Percentiles rank a stretch among this genome's conserved stretches.
Conservation (phyloP, 805 yeast species). For the Dipodascus geniculatus region DNA sequence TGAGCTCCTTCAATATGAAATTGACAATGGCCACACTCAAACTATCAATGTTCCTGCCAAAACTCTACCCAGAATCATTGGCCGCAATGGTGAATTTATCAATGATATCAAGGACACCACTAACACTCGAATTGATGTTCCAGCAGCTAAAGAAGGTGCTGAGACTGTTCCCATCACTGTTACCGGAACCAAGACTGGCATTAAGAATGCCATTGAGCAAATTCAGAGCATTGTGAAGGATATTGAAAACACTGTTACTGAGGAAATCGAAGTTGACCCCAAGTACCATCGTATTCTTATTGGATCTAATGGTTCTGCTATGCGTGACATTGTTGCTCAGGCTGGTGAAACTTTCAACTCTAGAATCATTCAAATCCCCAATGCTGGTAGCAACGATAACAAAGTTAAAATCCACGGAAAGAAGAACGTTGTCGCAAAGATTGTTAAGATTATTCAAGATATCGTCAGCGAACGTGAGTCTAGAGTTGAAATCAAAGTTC, state of each 20-base stretch:
- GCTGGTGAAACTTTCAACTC: constrained; percentile 39
- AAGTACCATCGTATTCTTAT: constrained; percentile 64
- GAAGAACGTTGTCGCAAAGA: constrained; percentile 55
- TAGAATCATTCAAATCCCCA: constrained; percentile 58
- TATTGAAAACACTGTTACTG: constrained; percentile 47
- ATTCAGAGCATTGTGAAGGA: constrained; percentile 55
- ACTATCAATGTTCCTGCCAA: constrained; percentile 55
- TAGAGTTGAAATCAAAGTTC: constrained; percentile 16
- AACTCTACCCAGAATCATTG: constrained; percentile 79
- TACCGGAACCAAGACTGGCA: constrained; percentile 66
- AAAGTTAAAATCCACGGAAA: constrained; percentile 64
- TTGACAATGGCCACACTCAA: constrained; percentile 65
- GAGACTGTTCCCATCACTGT: constrained; percentile 53
- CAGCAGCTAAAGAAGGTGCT: constrained; percentile 35
- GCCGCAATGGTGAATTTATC: constrained; percentile 76
- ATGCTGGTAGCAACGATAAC: constrained; percentile 38
- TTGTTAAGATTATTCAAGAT: constrained; percentile 47
- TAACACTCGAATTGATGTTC: constrained; percentile 36
- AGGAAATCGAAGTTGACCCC: constrained; percentile 54
- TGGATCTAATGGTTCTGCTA: constrained; percentile 66
- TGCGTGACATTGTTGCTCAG: constrained; percentile 58
- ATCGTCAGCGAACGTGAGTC: constrained; percentile 52
- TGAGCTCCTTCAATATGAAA: constrained; percentile 76
- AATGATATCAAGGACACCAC: constrained; percentile 64
- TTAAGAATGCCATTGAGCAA: constrained; percentile 56